Evolutionary conservation across 306 rosid genomes (phyloP).

Genomic region (Aeschynomene evenia): DNA sequence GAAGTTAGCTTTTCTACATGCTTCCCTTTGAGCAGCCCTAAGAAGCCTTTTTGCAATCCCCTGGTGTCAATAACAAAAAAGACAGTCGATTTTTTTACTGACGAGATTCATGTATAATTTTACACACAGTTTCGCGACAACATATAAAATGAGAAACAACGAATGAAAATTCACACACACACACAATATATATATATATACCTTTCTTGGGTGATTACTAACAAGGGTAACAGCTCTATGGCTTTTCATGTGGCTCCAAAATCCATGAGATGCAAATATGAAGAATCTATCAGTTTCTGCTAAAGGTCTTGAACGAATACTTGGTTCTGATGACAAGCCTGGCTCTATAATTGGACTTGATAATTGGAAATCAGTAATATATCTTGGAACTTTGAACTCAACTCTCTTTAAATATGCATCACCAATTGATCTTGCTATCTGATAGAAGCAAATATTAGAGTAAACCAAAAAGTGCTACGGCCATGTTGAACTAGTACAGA

Average conservation of each 20-base stretch:
- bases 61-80: too few species aligned
- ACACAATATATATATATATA: too few species aligned
- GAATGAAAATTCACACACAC: too few species aligned
- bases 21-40: slow-evolving; percentile 46
- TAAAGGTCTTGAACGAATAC: background rate
- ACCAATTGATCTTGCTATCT: background rate
- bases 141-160: too few species aligned
- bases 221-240: slow-evolving; percentile 61
- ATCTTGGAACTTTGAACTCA: background rate
- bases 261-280: background rate
- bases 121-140: too few species aligned
- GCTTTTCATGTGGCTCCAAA: slow-evolving; percentile 32
- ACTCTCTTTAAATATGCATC: background rate
- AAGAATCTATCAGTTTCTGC: background rate
- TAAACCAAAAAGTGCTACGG: too few species aligned
- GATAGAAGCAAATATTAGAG: too few species aligned
- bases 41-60: slow-evolving; percentile 63
- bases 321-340: background rate
- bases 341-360: background rate
- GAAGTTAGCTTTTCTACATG: slow-evolving; percentile 43
- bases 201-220: slow-evolving; percentile 45
- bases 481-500: too few species aligned
- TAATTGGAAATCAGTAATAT: background rate
- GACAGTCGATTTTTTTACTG: too few species aligned
- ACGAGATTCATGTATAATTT: too few species aligned